Evolutionary conservation across 352 stramenopile genomes (phyloP).

Genomic region (Phytophthora constricta): DNA sequence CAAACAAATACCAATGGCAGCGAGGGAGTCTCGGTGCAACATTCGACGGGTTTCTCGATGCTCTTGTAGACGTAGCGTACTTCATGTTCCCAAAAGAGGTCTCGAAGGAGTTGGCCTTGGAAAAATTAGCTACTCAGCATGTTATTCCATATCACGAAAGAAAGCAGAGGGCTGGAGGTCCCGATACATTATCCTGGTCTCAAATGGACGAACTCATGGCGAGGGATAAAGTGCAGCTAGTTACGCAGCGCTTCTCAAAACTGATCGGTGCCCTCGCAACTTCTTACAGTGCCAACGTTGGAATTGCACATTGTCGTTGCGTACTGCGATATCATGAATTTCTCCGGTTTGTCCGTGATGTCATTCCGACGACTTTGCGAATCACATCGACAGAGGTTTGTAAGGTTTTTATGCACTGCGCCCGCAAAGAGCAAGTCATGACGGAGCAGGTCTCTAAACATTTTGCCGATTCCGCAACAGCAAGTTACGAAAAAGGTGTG

Average conservation of each 20-base stretch:
- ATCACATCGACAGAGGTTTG: slow-evolving; percentile 54
- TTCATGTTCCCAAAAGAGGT: slow-evolving; percentile 45
- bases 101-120: slow-evolving; percentile 46
- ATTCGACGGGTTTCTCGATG: slow-evolving; percentile 71
- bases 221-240: slow-evolving; percentile 27
- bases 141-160: slow-evolving; percentile 50
- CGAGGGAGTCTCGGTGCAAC: slow-evolving; percentile 32
- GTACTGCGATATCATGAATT: slow-evolving; percentile 64
- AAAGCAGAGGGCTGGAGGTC: slow-evolving; percentile 25
- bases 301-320: slow-evolving; percentile 29
- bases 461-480: background rate
- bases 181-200: slow-evolving; percentile 41
- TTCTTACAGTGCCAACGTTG: slow-evolving; percentile 56
- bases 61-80: slow-evolving; percentile 54
- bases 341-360: slow-evolving; percentile 51
- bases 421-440: slow-evolving; percentile 32
- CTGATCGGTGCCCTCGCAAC: slow-evolving; percentile 48
- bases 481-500: slow-evolving; percentile 5
- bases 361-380: slow-evolving; percentile 50
- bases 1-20: slow-evolving; percentile 25
- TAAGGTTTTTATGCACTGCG: slow-evolving; percentile 66
- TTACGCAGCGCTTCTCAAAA: slow-evolving; percentile 54
- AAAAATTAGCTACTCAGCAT: slow-evolving; percentile 40
- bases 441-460: background rate
- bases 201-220: slow-evolving; percentile 46